phyloP scores from a whole-genome alignment of 306 rosid species.

The Lotus japonicus region DNA sequence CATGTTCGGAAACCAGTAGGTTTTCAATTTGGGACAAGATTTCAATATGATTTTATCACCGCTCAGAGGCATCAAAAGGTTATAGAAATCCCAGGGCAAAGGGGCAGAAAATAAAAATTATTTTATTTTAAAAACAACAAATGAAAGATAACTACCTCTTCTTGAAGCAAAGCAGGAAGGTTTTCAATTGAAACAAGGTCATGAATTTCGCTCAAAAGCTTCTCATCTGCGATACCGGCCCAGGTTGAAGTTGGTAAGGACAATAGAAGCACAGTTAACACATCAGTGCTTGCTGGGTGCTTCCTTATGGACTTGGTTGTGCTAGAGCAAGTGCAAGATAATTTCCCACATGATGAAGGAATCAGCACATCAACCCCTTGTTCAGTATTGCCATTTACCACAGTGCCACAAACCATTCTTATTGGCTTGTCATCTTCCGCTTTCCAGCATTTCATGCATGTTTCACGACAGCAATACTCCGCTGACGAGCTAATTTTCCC shows the following conservation, averaged over 20 bases:
- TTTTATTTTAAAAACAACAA: background rate
- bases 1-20: too few species aligned
- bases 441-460: constrained; percentile 59
- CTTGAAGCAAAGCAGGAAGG: constrained; percentile 82
- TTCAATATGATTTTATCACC: too few species aligned
- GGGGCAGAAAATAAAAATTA: too few species aligned
- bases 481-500: constrained; percentile 38
- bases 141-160: constrained; percentile 59
- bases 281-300: constrained; percentile 76
- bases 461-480: constrained; percentile 57
- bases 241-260: constrained; percentile 80
- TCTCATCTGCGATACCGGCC: constrained; percentile 57
- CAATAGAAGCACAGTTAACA: constrained; percentile 73
- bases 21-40: too few species aligned
- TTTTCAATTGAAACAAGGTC: constrained; percentile 55
- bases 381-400: constrained; percentile 49
- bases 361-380: constrained; percentile 77
- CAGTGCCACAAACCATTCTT: constrained; percentile 69
- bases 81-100: too few species aligned
- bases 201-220: constrained; percentile 51
- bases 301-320: constrained; percentile 36
- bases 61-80: too few species aligned
- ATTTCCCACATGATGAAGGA: constrained; percentile 51
- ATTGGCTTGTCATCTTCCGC: constrained; percentile 57
- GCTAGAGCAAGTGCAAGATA: constrained; percentile 42